Conservation (phyloP, 2,329 filamentous ascomycete species). For the Colletotrichum sp. region DNA sequence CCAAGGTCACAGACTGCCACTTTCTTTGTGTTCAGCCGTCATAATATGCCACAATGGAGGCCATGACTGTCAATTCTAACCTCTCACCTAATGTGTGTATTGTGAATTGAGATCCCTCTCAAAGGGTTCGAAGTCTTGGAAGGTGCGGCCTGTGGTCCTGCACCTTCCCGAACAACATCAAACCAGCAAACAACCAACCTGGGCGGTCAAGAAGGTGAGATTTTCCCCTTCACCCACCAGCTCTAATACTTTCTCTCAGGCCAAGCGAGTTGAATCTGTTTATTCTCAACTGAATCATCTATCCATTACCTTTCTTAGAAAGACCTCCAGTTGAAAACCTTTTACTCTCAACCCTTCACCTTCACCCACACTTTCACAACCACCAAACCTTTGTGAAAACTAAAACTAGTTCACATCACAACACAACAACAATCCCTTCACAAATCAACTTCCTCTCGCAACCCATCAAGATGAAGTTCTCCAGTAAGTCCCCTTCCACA, state of each 20-base stretch:
- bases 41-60: rapidly evolving
- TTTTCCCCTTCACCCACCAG: background rate
- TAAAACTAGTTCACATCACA: background rate
- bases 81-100: background rate
- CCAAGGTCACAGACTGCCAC: background rate
- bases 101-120: background rate
- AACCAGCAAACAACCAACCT: background rate
- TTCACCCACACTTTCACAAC: background rate
- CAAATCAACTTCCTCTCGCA: rapidly evolving
- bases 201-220: background rate
- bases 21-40: background rate
- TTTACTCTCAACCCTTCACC: background rate
- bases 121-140: rapidly evolving
- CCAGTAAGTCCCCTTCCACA: background rate
- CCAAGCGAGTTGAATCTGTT: background rate
- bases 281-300: background rate
- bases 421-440: background rate
- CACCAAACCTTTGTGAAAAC: background rate
- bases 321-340: background rate
- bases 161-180: background rate
- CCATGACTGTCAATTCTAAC: rapidly evolving
- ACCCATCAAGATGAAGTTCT: background rate
- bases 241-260: background rate
- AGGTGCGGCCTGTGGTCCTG: background rate
- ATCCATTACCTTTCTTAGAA: rapidly evolving